Evolutionary conservation across 192 early-diverging fungal species (phyloP).

Genomic region (Rhizophagus clarus): DNA sequence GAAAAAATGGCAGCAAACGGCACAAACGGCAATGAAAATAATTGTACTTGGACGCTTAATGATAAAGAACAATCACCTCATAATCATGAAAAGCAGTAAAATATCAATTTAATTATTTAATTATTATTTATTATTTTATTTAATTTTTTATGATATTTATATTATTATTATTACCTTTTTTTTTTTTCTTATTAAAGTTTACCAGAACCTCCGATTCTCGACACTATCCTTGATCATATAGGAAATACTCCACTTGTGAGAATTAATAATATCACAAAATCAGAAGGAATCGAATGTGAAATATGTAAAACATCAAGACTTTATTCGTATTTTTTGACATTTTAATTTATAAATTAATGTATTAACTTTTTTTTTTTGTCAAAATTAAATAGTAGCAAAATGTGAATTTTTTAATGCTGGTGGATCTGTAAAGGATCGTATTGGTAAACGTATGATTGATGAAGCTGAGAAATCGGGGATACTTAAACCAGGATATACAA

Average conservation of each 20-base stretch:
- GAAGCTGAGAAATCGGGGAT: constrained; percentile 90
- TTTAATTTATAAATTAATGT: not conserved
- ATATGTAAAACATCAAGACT: constrained; percentile 59
- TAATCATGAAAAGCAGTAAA: not conserved
- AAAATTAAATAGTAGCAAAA: constrained; percentile 71
- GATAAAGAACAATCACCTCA: not conserved
- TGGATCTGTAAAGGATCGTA: constrained; percentile 98
- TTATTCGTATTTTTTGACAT: not conserved
- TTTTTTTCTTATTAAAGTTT: constrained; percentile 30
- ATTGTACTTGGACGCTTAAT: not conserved
- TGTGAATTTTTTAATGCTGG: constrained; percentile 99
- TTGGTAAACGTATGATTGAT: constrained; percentile 96
- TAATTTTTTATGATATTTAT: not conserved
- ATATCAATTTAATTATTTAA: not conserved
- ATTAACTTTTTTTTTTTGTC: constrained; percentile 31
- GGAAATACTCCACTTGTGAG: constrained; percentile 96
- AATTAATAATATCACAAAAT: constrained; percentile 83
- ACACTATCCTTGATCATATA: constrained; percentile 92
- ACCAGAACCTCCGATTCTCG: constrained; percentile 79
- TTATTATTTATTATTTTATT: not conserved
- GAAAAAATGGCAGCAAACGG: too few relatives aligned
- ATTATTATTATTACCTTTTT: too few relatives aligned
- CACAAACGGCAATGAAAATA: not conserved
- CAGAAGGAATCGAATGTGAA: constrained; percentile 94
- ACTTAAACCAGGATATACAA: constrained; percentile 88